Conservation (phyloP, 495 filamentous ascomycete species). For the Penicillium parvum region DNA sequence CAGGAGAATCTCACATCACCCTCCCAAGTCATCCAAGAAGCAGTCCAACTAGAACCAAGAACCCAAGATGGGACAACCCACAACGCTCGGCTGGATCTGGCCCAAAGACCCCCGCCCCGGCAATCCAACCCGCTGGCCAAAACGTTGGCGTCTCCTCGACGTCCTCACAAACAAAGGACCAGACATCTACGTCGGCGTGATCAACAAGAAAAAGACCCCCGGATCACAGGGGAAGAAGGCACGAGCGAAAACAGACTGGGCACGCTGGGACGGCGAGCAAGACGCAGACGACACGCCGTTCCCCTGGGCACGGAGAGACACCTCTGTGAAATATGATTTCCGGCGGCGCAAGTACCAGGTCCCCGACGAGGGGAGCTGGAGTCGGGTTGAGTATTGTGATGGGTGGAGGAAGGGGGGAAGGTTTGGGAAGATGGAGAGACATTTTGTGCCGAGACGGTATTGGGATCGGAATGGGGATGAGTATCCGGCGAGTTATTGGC, state of each 20-base stretch:
- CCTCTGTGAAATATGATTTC: conserved; percentile 26
- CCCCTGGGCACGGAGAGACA: conserved; percentile 11
- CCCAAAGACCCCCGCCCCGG: conserved; percentile 38
- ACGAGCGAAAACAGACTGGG: conserved; percentile 16
- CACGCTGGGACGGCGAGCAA: conserved; percentile 16
- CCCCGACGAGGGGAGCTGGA: conserved; percentile 32
- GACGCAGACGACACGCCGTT: conserved; percentile 8
- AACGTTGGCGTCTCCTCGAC: conserved; percentile 32
- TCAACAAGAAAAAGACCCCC: conserved; percentile 1
- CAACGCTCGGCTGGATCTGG: conserved; percentile 33
- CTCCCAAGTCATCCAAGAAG: neutral
- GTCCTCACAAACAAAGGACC: conserved; percentile 39
- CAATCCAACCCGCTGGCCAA: conserved; percentile 30
- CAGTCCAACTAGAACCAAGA: neutral
- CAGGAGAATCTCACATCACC: neutral
- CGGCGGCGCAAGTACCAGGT: conserved; percentile 24
- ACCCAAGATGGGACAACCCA: conserved; percentile 7
- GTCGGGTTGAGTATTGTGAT: conserved; percentile 27
- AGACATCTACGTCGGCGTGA: conserved; percentile 39
- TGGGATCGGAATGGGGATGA: conserved; percentile 28
- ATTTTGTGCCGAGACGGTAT: conserved; percentile 23
- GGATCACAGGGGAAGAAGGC: neutral
- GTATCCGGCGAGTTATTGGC: conserved; percentile 23
- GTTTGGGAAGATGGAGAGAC: conserved; percentile 9
- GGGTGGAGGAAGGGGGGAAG: neutral